Evolutionary conservation across 192 early-diverging fungal species (phyloP).

Genomic region (Coemansia sp.): DNA sequence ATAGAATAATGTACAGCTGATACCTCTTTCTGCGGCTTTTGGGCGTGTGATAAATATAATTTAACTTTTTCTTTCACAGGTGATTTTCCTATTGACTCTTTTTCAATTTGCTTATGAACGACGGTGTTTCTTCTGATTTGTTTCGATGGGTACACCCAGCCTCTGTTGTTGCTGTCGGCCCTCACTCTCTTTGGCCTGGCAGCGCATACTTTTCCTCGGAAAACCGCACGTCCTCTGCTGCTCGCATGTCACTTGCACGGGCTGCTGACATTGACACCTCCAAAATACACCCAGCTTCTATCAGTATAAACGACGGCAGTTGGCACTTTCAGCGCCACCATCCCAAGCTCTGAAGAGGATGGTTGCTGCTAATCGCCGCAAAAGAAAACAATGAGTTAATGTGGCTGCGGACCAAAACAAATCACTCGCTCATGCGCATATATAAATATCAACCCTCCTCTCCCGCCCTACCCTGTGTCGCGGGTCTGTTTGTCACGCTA

Average conservation of each 20-base stretch:
- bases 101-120: not conserved
- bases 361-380: not conserved
- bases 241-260: not conserved
- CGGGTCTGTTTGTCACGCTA: not conserved
- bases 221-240: not conserved
- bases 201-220: not conserved
- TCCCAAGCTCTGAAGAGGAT: conserved; percentile 15
- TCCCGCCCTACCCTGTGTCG: conserved; percentile 1
- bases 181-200: conserved; percentile 23
- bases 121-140: not conserved
- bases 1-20: not conserved
- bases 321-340: not conserved
- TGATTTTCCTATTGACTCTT: not conserved
- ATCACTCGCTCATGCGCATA: conserved; percentile 1
- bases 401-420: conserved; percentile 9
- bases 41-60: not conserved
- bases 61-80: not conserved
- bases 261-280: conserved; percentile 22
- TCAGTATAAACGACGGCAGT: not conserved
- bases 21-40: not conserved
- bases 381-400: not conserved
- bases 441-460: not conserved
- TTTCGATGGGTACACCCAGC: conserved; percentile 25
- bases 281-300: conserved; percentile 28
- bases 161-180: conserved; percentile 14